These are phyloP conservation scores for Parachaetomium inaequale DNA, from an alignment of 495 filamentous ascomycete genomes.

Conservation along the genomic window DNA sequence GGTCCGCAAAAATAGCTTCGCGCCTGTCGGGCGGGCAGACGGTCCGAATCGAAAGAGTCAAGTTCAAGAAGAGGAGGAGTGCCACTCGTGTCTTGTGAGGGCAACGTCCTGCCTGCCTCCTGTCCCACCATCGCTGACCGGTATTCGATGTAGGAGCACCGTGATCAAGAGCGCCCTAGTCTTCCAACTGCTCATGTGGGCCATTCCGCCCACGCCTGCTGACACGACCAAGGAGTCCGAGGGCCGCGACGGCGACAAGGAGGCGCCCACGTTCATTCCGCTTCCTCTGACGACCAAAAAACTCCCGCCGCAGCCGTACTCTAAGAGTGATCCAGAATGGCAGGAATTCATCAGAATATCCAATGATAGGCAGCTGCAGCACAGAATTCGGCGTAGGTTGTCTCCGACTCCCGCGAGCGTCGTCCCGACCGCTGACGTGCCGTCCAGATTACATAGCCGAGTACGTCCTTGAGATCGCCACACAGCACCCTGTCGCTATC, in stretches of 20 bases:
- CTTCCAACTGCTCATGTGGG: constrained; percentile 28
- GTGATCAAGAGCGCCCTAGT: constrained; percentile 23
- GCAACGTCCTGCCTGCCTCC: not conserved
- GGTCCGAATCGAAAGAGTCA: constrained; percentile 36
- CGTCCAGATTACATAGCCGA: constrained; percentile 30
- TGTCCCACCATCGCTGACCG: not conserved
- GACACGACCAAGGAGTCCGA: constrained; percentile 22
- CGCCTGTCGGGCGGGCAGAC: constrained; percentile 20
- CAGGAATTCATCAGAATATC: constrained; percentile 58
- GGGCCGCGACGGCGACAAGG: constrained; percentile 24
- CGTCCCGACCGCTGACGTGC: constrained; percentile 9
- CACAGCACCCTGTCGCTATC: constrained; percentile 13
- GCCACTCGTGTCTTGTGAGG: constrained; percentile 3
- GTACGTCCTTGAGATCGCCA: constrained; percentile 20
- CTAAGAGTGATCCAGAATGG: constrained; percentile 67
- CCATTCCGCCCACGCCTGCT: not conserved
- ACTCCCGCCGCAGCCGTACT: constrained; percentile 48
- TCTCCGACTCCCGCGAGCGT: not conserved
- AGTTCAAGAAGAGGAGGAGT: constrained; percentile 24
- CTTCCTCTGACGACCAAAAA: constrained; percentile 50
- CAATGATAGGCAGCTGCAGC: constrained; percentile 46
- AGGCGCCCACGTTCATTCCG: constrained; percentile 60
- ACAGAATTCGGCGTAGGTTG: constrained; percentile 49
- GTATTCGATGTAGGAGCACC: not conserved
- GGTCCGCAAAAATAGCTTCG: constrained; percentile 12